Base-by-base conservation (phyloP, 139 green algal species). In the Auxenochlorella pyrenoidosa region DNA sequence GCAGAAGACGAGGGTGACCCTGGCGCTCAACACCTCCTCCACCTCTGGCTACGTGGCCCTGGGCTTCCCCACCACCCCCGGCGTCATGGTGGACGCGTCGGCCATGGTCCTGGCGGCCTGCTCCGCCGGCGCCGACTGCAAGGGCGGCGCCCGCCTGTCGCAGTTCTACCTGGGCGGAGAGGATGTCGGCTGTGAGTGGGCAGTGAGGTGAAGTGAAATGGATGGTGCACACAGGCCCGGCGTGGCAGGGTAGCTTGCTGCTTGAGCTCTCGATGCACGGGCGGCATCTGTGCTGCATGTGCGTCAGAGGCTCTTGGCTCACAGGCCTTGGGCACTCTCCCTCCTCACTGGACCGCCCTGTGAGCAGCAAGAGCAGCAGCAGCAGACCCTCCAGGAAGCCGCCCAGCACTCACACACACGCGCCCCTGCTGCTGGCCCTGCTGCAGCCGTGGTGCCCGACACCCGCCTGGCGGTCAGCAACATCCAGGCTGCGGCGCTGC, bases 151-250 rank as follows among this genome's bases (percentile, higher is more conserved):
- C 30, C 59, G 51, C 30, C 16, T 86, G 18, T 3, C 38, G 80
- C 63, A 77, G 63, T 86, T 54, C 34, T 86, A 78, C 41, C 65
- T 86, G 80, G 41, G 28, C 13, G 54, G 79, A 44, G 72, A 78
- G 38, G 58, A 3, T 30, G n/a, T 32, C 30, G 3, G 0, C 28
- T 26, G 75, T 80, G 26, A 60, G 41, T 54, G 47, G 47, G 47
- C n/a, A n/a, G n/a, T n/a, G n/a, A n/a, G n/a, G n/a, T n/a, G n/a
- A n/a, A n/a, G n/a, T n/a, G n/a, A n/a, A n/a, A n/a, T n/a, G n/a
- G n/a, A n/a, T n/a, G n/a, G n/a, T n/a, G n/a, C n/a, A n/a, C n/a
- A n/a, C n/a, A n/a, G n/a, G n/a, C n/a, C n/a, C n/a, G n/a, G n/a
- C n/a, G n/a, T n/a, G n/a, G n/a, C n/a, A n/a, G n/a, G n/a, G n/a